A percentile compares a stretch with the other conserved stretches of the same genome.
These are phyloP conservation scores for Calocybe gangraenosa DNA, from an alignment of 768 basidiomycete genomes.

Conservation along the genomic window DNA sequence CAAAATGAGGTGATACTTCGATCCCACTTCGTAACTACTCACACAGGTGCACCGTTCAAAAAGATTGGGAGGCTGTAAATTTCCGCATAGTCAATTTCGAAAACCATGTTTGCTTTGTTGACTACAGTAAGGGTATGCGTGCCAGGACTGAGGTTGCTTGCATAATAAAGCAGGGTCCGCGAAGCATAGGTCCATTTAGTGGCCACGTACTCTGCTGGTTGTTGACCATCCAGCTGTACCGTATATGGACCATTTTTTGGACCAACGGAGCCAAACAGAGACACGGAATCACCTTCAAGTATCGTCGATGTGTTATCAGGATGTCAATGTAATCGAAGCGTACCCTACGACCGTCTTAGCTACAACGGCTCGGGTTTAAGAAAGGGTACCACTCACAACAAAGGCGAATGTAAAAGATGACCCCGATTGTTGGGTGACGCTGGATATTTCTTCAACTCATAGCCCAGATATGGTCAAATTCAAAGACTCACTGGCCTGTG, in stretches of 20 bases:
- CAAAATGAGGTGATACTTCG: background rate
- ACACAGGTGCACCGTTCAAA: background rate
- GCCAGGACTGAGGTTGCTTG: background rate
- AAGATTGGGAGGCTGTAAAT: background rate
- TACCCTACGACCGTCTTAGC: background rate
- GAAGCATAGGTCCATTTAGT: background rate
- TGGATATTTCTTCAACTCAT: no score
- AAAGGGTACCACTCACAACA: background rate
- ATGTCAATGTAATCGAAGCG: background rate
- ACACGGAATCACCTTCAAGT: background rate
- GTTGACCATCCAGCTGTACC: slow-evolving; percentile 7
- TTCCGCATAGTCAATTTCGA: background rate
- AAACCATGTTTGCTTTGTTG: slow-evolving; percentile 2
- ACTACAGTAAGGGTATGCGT: slow-evolving; percentile 4
- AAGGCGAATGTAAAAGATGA: background rate
- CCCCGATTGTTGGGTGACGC: background rate
- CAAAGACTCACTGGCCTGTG: no score
- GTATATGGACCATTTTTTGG: slow-evolving; percentile 5
- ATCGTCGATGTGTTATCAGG: no score
- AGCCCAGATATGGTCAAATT: no score
- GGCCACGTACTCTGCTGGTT: background rate
- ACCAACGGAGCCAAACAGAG: background rate
- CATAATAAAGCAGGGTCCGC: slow-evolving; percentile 1
- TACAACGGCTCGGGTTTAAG: background rate
- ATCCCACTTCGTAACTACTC: background rate